These are phyloP conservation scores for Hygrocybe coccinea DNA, from an alignment of 768 basidiomycete genomes.

Conservation along the genomic window DNA sequence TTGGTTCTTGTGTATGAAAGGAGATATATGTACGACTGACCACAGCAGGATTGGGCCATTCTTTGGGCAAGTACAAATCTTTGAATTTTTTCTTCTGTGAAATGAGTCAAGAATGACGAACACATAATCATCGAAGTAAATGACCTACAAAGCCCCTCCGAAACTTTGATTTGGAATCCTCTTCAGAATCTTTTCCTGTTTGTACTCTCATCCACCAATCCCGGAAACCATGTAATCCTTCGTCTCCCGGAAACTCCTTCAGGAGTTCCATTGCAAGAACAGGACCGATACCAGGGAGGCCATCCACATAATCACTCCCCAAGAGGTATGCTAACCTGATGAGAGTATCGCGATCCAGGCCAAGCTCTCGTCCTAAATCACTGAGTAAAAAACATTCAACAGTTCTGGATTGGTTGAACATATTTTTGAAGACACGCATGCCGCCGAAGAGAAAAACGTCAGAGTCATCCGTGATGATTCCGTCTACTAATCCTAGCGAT, in stretches of 20 bases:
- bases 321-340: slow-evolving; percentile 89
- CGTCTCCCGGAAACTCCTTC: slow-evolving; percentile 84
- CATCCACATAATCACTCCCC: slow-evolving; percentile 95
- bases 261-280: slow-evolving; percentile 95
- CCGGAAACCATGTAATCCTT: slow-evolving; percentile 81
- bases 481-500: slow-evolving; percentile 81
- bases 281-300: slow-evolving; percentile 86
- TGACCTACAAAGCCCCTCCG: slow-evolving; percentile 73
- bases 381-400: slow-evolving; percentile 89
- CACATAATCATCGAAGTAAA: background rate
- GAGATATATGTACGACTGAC: slow-evolving; percentile 41
- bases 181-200: slow-evolving; percentile 74
- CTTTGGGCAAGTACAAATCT: slow-evolving; percentile 66
- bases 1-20: background rate
- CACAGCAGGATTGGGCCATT: slow-evolving; percentile 93
- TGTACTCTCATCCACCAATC: slow-evolving; percentile 96
- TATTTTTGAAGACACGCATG: slow-evolving; percentile 93
- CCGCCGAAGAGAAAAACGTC: slow-evolving; percentile 99
- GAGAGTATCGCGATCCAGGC: slow-evolving; percentile 79
- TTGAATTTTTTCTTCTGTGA: slow-evolving; percentile 86
- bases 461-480: slow-evolving; percentile 97
- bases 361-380: slow-evolving; percentile 84
- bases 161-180: slow-evolving; percentile 73
- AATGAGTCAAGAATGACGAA: background rate
- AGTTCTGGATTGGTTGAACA: slow-evolving; percentile 99